phyloP scores from a whole-genome alignment of 345 rosid species.

The Mangifera indica region DNA sequence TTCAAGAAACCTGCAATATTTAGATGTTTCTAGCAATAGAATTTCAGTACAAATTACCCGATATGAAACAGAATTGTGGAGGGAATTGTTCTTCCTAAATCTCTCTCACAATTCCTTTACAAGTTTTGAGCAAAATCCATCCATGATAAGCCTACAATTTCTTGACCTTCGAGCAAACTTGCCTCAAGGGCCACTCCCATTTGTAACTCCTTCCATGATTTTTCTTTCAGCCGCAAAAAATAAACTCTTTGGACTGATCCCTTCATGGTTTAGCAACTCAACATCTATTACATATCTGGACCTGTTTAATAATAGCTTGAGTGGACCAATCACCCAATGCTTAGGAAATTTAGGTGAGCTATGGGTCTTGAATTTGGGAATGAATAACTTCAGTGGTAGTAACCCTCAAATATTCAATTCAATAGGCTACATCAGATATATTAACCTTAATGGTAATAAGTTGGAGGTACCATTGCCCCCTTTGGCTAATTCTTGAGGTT shows the following conservation, averaged over 20 bases:
- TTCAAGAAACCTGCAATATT: background rate
- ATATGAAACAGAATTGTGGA: background rate
- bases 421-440: background rate
- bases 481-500: background rate
- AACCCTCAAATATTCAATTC: background rate
- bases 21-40: background rate
- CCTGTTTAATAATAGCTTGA: slow-evolving; percentile 32
- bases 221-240: background rate
- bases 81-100: background rate
- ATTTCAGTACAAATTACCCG: background rate
- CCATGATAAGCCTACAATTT: background rate
- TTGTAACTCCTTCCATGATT: background rate
- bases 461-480: slow-evolving; percentile 19
- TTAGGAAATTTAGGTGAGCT: slow-evolving; percentile 6
- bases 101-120: slow-evolving; percentile 25
- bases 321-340: slow-evolving; percentile 28
- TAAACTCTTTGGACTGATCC: slow-evolving; percentile 14
- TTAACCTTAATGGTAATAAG: slow-evolving; percentile 1
- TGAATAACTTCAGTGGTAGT: slow-evolving; percentile 24
- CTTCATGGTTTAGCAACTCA: background rate
- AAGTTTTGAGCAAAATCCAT: background rate
- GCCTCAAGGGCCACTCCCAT: slow-evolving; percentile 19
- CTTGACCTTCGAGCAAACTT: slow-evolving; percentile 22
- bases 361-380: slow-evolving; percentile 11
- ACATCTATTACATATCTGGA: slow-evolving; percentile 10